Evolutionary conservation across 306 rosid species (phyloP).

Genomic region (Vigna unguiculata): DNA sequence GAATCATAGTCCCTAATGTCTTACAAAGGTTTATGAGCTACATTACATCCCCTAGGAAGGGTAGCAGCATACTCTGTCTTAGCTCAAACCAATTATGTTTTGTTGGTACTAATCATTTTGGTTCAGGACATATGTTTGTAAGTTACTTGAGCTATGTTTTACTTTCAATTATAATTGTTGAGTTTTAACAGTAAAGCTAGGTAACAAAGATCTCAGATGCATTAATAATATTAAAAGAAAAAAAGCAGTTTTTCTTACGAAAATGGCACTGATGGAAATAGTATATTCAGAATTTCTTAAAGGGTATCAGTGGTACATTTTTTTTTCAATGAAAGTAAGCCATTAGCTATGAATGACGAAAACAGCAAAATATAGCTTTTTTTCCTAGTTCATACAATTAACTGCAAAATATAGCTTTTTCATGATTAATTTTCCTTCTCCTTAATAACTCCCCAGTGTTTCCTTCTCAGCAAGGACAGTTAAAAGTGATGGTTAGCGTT

Average conservation of each 20-base stretch:
- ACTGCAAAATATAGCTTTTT: neutral
- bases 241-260: neutral
- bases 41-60: neutral
- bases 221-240: neutral
- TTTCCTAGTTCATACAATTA: neutral
- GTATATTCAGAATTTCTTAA: constrained; percentile 26
- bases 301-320: constrained; percentile 14
- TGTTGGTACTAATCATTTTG: constrained; percentile 32
- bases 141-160: constrained; percentile 19
- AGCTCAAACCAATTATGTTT: constrained; percentile 25
- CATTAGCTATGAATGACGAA: constrained; percentile 8
- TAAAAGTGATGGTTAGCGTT: neutral
- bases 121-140: neutral
- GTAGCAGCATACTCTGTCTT: constrained; percentile 24
- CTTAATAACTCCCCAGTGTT: neutral
- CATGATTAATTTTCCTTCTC: constrained; percentile 1
- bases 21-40: neutral
- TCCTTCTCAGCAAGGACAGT: neutral
- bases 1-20: neutral
- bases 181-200: neutral
- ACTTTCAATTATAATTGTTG: neutral
- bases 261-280: neutral
- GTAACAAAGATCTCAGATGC: neutral
- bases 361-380: constrained; percentile 27
- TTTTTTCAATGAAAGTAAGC: constrained; percentile 7